Evolutionary conservation across 768 basidiomycete genomes (phyloP).

Genomic region (Serpula lacrymans): DNA sequence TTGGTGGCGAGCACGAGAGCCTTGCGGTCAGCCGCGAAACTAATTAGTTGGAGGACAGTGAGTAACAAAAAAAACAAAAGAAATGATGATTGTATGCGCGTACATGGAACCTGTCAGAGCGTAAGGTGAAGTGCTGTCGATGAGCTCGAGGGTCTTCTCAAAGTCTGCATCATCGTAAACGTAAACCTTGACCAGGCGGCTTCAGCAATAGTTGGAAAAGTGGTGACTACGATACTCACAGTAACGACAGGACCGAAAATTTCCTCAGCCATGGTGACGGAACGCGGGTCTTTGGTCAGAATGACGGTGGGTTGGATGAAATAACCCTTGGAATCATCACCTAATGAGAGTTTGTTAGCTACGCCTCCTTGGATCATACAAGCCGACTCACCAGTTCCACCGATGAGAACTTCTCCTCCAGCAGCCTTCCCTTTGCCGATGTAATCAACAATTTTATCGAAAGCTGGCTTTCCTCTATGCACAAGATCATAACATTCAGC

Average conservation of each 20-base stretch:
- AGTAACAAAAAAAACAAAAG: slow-evolving; percentile 8
- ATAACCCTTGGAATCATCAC: slow-evolving; percentile 88
- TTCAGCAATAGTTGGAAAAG: not conserved
- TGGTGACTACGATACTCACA: slow-evolving; percentile 37
- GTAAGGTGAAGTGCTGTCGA: slow-evolving; percentile 84
- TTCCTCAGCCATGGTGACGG: slow-evolving; percentile 89
- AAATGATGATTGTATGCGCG: too few species aligned
- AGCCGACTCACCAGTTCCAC: slow-evolving; percentile 64
- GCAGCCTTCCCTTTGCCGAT: slow-evolving; percentile 82
- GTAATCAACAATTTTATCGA: slow-evolving; percentile 80
- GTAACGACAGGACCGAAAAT: slow-evolving; percentile 97
- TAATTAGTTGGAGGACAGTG: slow-evolving; percentile 23
- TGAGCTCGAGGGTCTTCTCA: slow-evolving; percentile 81
- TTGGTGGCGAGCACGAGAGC: slow-evolving; percentile 79
- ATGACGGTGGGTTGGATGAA: slow-evolving; percentile 95
- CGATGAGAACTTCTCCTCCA: slow-evolving; percentile 87
- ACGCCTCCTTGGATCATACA: not conserved
- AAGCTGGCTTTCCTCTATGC: slow-evolving; percentile 76
- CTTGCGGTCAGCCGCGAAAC: slow-evolving; percentile 80
- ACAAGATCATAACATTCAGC: slow-evolving; percentile 2
- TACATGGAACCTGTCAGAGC: slow-evolving; percentile 95
- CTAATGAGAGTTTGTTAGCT: slow-evolving; percentile 31
- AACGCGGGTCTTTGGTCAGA: slow-evolving; percentile 84
- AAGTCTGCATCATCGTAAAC: slow-evolving; percentile 87
- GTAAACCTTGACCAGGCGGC: slow-evolving; percentile 53